Evolutionary conservation across 345 rosid species (phyloP), one percentile per base, ranked within the genome.

Genomic region (Salix udensis): DNA sequence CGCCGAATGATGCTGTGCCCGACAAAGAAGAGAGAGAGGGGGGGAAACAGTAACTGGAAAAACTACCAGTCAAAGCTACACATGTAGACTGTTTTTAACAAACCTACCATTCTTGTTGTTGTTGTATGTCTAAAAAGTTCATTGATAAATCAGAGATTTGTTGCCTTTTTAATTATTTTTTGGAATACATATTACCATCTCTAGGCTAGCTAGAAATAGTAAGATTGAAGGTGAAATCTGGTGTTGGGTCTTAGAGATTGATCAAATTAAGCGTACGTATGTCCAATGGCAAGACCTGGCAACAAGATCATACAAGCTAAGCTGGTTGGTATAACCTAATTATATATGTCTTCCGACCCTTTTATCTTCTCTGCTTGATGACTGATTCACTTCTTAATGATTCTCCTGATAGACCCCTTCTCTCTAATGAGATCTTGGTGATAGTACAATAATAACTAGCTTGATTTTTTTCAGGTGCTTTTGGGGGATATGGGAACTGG

Each of bases 401-500:
- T 46, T 15, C 52, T 46, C 18, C 52, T 46, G 52, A 46, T 46
- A 14, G 52, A 15, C 16, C 52, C 6, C 14, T 14, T 46, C 52
- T 46, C 6, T 46, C 52, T 46, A 3, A 13, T 46, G 52, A 36
- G 37, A 46, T 46, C 52, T 46, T 14, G 52, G 52, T 12, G 52
- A 15, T 4, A 4, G 18, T 46, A 14, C 2, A 46, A 12, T 46
- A 12, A 12, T 46, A 1, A 3, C 18, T 7, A n/a, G 30, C 66
- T 26, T 26, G 21, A 19, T 15, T 18, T 39, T 2, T 77, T 80
- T 58, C 81, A 89, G 92, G 95, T 89, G 73, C 84, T 89, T 82
- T 77, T 91, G 50, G 92, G 92, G 70, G 92, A 91, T 72, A 81
- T 84, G 85, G 95, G 95, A 83, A 87, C 95, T 0, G 92, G 91